Base-by-base conservation (phyloP, 176 grass and related monocot species). In the Paspalum notatum region DNA sequence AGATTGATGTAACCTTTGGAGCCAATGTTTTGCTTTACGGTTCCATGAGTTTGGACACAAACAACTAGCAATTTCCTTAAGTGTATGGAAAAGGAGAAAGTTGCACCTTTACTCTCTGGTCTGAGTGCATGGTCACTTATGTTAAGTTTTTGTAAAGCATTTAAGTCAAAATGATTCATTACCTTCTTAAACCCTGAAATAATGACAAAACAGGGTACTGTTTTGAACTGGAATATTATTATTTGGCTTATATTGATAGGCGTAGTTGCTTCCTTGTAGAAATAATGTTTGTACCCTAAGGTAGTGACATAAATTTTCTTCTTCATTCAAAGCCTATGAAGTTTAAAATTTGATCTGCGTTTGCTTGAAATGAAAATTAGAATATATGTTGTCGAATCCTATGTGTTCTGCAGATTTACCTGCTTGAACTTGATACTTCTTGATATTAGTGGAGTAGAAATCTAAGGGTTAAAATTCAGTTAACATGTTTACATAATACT, bases 351-450 rank as follows among this genome's bases (percentile, higher is more conserved):
- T 62, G 5, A n/a, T 32, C 32, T 32, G 32, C 2, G 32, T 81
- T 14, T 43, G 43, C n/a, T 60, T 41, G 59, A 57, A 43, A 26
- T 59, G 5, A n/a, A 59, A 60, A 6, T 42, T 55, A 27, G 7
- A 50, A 55, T 37, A 22, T 65, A 10, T 9, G 40, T 42, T 25
- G 6, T 49, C 11, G 26, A 24, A 47, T 1, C 2, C 12, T 80
- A 22, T 63, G 22, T 6, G 14, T 24, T 12, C 4, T 71, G 26
- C 59, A 62, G 6, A 45, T 44, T 71, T 53, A 79, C 42, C 48
- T 52, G 16, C n/a, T 40, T 75, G 10, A 75, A 41, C 55, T 74
- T 50, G 80, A 11, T 76, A 39, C 11, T 14, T 57, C 5, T 71
- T 63, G 8, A 67, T 74, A n/a, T 73, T 52, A 2, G 51, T 62